phyloP scores from a whole-genome alignment of 1,284 basidiomycete genomes.

The Irpex sp. region DNA sequence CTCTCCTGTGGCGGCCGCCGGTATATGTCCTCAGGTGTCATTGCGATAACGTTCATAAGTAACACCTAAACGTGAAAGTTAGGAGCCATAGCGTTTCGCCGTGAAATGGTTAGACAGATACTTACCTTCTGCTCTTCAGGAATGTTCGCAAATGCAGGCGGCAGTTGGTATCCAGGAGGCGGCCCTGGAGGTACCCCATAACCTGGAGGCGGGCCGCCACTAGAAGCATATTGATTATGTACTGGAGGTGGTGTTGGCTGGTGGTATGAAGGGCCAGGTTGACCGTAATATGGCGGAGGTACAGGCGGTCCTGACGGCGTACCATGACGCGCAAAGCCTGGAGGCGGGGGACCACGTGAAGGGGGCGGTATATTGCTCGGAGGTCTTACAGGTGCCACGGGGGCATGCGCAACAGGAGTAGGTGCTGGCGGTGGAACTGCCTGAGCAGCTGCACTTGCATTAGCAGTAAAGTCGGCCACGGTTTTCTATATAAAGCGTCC shows the following conservation, averaged over 20 bases:
- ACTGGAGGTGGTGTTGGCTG: conserved; percentile 6
- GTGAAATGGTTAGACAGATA: conserved; percentile 10
- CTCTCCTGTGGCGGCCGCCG: conserved; percentile 57
- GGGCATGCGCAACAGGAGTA: conserved; percentile 21
- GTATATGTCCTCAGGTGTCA: conserved; percentile 70
- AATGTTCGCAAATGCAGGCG: conserved; percentile 53
- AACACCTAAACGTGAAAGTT: conserved; percentile 41
- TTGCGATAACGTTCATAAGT: conserved; percentile 62
- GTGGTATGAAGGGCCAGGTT: conserved; percentile 11
- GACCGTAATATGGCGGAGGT: background rate
- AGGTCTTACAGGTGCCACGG: conserved; percentile 22
- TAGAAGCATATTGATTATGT: background rate
- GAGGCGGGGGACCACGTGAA: conserved; percentile 15
- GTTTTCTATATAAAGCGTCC: conserved; percentile 29
- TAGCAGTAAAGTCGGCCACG: conserved; percentile 27
- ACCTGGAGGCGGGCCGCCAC: conserved; percentile 1
- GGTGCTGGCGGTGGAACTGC: conserved; percentile 23
- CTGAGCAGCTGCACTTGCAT: conserved; percentile 11
- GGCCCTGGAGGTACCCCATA: conserved; percentile 11
- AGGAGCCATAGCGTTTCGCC: too few species aligned
- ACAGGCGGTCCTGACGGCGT: conserved; percentile 2
- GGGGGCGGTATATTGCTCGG: conserved; percentile 6
- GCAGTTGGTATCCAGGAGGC: conserved; percentile 23
- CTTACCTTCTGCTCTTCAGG: conserved; percentile 68
- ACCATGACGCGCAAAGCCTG: conserved; percentile 14